Evolutionary conservation across 371 early-diverging fungal genomes (phyloP), one percentile per base, ranked within the genome.

Genomic region (Synchytrium microbalum): DNA sequence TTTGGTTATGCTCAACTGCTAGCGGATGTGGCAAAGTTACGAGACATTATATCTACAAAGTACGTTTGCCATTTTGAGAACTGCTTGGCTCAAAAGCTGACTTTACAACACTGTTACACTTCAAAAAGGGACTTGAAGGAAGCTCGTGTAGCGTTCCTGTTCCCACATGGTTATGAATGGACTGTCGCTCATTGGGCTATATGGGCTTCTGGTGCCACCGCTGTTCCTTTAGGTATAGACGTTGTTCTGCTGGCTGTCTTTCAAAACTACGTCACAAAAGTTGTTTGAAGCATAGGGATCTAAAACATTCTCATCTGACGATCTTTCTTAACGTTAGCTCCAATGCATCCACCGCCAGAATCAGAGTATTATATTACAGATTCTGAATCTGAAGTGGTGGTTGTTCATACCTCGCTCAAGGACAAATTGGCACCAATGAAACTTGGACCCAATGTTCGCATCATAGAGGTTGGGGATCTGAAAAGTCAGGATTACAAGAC

Each of bases 131-230:
- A n/a, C n/a, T n/a, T n/a, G n/a, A 66, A 76, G 16, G 85, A 80
- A 28, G 77, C 75, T 32, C 79, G 88, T 58, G 76, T 92, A 3
- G 87, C 89, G 1, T 86, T 86, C 74, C 78, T 92, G 25, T 81
- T 76, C 66, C 90, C 89, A 56, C 84, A 81, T 61, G 79, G 82
- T 32, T 90, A 85, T 72, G 77, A 83, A 25, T 90, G 89, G 69
- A 87, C 86, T 3, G 83, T 81, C 2, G 69, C 79, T 16, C 88
- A 88, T 69, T 90, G 88, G 84, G 82, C 85, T 8, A 72, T 86
- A 51, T 92, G 93, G 93, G 83, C 85, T 2, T 78, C 84, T 10
- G 87, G 88, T 8, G 89, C 86, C 16, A 78, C 88, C 2, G 86
- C 86, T 1, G 91, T 92, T 23, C 58, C 71, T 69, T 55, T 63